phyloP scores from a whole-genome alignment of 345 rosid genomes.

The Clarkia xantiana region DNA sequence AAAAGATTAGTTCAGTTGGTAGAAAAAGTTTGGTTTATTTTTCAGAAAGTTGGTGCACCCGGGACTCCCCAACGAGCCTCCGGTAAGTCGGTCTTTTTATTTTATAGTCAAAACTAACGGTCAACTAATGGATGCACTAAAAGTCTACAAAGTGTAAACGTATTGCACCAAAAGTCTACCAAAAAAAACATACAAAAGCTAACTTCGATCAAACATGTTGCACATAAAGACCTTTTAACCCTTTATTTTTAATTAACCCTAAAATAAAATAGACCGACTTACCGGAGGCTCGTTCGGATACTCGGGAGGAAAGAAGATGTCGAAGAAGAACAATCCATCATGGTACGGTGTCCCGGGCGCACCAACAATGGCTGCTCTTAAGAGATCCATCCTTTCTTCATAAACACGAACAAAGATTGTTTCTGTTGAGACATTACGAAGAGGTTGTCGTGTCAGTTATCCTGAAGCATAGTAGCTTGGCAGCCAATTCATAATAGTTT shows the following conservation, averaged over 20 bases:
- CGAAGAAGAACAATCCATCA: conserved; percentile 87
- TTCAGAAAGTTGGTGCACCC: too few species aligned
- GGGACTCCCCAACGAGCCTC: too few species aligned
- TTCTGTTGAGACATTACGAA: conserved; percentile 24
- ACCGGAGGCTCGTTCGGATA: conserved; percentile 91
- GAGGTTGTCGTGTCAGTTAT: too few species aligned
- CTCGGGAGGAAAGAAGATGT: conserved; percentile 66
- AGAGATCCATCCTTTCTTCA: conserved; percentile 80
- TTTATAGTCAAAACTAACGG: too few species aligned
- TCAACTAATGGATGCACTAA: too few species aligned
- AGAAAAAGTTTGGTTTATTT: too few species aligned
- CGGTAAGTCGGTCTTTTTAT: not conserved
- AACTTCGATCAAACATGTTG: too few species aligned
- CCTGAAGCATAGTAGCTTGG: too few species aligned
- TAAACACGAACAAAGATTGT: conserved; percentile 64
- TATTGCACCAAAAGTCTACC: too few species aligned
- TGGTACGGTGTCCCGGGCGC: conserved; percentile 86
- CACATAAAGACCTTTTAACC: too few species aligned
- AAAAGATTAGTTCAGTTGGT: too few species aligned
- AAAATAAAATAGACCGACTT: conserved; percentile 17
- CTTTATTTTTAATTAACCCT: not conserved
- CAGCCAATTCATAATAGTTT: not conserved
- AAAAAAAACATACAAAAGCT: too few species aligned
- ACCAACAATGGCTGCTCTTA: conserved; percentile 76
- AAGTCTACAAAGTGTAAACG: not conserved